Conservation (phyloP, 1,139 yeast genomes). For the Blastobotrys elegans region DNA sequence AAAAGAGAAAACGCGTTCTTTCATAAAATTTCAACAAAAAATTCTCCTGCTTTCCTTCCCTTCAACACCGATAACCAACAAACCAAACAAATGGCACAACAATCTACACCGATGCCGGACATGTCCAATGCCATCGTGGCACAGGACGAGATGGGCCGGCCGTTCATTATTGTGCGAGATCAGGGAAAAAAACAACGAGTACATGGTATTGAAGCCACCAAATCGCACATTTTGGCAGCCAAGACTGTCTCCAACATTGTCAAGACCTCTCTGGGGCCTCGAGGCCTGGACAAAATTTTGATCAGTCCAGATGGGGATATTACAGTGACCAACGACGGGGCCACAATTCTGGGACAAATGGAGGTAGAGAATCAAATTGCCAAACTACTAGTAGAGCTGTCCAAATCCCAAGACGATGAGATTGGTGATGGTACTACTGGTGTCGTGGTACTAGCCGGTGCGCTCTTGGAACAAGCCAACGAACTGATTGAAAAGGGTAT, state of each 20-base stretch:
- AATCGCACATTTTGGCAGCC: slow-evolving; percentile 89
- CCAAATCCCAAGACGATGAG: slow-evolving; percentile 96
- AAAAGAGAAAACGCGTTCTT: too few relatives aligned
- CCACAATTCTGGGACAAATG: slow-evolving; percentile 94
- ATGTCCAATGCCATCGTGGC: slow-evolving; percentile 97
- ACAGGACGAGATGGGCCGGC: slow-evolving; percentile 98
- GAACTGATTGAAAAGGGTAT: slow-evolving; percentile 95
- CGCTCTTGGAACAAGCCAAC: slow-evolving; percentile 87
- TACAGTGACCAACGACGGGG: slow-evolving; percentile 97
- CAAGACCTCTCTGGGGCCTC: slow-evolving; percentile 90
- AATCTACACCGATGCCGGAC: slow-evolving; percentile 74
- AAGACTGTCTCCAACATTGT: slow-evolving; percentile 91
- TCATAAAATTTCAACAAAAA: neutral
- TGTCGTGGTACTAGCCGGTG: slow-evolving; percentile 94
- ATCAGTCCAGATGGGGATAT: slow-evolving; percentile 95
- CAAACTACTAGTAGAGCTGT: slow-evolving; percentile 85
- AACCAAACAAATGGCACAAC: slow-evolving; percentile 10
- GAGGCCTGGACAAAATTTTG: slow-evolving; percentile 95
- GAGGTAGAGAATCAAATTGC: slow-evolving; percentile 96
- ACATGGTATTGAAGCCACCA: slow-evolving; percentile 93
- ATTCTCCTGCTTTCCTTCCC: neutral
- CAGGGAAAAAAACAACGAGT: slow-evolving; percentile 91
- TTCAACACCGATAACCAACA: neutral
- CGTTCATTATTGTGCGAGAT: slow-evolving; percentile 94
- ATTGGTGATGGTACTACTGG: slow-evolving; percentile 99